Percentiles rank a stretch among this genome's conserved stretches.
Conservation (phyloP, 1,284 basidiomycete genomes). For the Sphaerobolus stellatus region DNA sequence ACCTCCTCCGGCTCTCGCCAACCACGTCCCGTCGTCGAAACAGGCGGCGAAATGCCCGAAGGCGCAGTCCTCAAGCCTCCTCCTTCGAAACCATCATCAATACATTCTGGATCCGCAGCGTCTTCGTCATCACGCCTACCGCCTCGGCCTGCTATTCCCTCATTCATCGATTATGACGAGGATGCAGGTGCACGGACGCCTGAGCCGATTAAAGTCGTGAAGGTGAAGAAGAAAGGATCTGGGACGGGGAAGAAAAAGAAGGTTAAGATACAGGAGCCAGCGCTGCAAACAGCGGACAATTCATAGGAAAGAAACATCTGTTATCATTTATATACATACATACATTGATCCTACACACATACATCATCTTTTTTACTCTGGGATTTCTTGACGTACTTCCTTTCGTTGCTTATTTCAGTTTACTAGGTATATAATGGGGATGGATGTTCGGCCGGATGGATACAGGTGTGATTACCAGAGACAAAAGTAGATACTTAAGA, state of each 20-base stretch:
- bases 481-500: too few species aligned
- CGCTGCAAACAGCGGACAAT: not conserved
- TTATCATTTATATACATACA: not conserved
- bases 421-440: too few species aligned
- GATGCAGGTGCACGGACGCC: constrained; percentile 55
- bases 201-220: constrained; percentile 71
- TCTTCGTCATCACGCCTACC: constrained; percentile 20
- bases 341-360: not conserved
- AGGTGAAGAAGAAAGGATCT: constrained; percentile 66
- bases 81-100: too few species aligned
- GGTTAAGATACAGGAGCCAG: constrained; percentile 25
- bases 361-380: too few species aligned
- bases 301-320: not conserved
- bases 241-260: constrained; percentile 64
- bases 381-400: too few species aligned
- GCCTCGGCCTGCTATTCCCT: constrained; percentile 33
- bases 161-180: constrained; percentile 62
- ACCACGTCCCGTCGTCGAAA: constrained; percentile 62
- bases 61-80: constrained; percentile 38
- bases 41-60: constrained; percentile 83
- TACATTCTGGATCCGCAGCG: too few species aligned
- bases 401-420: too few species aligned
- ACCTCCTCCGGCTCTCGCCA: constrained; percentile 15
- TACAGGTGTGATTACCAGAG: too few species aligned
- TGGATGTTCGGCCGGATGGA: too few species aligned